These are phyloP conservation scores for Cladosporium sp. DNA, from an alignment of 2,329 filamentous ascomycete species.

Conservation along the genomic window DNA sequence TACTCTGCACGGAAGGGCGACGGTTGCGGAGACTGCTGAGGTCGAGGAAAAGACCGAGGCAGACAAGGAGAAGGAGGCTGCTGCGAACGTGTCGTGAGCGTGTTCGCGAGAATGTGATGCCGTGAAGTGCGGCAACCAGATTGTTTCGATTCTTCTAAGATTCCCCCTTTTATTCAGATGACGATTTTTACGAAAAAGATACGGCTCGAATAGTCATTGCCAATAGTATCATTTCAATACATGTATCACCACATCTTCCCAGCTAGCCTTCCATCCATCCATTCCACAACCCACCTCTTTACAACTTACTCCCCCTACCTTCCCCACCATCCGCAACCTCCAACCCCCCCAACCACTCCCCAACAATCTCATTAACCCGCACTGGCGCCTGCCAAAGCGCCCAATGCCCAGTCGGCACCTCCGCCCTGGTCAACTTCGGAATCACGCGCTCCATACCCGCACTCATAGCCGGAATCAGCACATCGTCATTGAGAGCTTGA, in stretches of 20 bases:
- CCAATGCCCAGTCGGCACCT: slow-evolving; percentile 79
- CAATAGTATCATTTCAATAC: not conserved
- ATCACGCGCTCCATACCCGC: slow-evolving; percentile 69
- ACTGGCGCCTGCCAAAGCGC: slow-evolving; percentile 71
- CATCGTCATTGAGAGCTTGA: slow-evolving; percentile 67
- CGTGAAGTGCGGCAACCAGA: not conserved
- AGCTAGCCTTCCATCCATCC: not conserved
- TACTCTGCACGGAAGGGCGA: slow-evolving; percentile 34
- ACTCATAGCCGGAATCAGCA: slow-evolving; percentile 72
- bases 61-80: not conserved
- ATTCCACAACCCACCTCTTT: not conserved
- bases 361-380: slow-evolving; percentile 69
- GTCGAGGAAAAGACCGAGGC: not conserved
- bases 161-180: not conserved
- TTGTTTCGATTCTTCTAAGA: not conserved
- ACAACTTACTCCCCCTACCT: slow-evolving; percentile 44
- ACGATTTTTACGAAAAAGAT: not conserved
- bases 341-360: slow-evolving; percentile 64
- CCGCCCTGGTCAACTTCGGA: slow-evolving; percentile 61
- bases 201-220: not conserved
- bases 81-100: not conserved
- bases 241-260: not conserved
- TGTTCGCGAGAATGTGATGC: too few relatives aligned
- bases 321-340: slow-evolving; percentile 46
- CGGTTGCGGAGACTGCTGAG: slow-evolving; percentile 29